These are phyloP conservation scores for Melastoma malabathricum DNA, from an alignment of 345 rosid genomes.

Conservation along the genomic window DNA sequence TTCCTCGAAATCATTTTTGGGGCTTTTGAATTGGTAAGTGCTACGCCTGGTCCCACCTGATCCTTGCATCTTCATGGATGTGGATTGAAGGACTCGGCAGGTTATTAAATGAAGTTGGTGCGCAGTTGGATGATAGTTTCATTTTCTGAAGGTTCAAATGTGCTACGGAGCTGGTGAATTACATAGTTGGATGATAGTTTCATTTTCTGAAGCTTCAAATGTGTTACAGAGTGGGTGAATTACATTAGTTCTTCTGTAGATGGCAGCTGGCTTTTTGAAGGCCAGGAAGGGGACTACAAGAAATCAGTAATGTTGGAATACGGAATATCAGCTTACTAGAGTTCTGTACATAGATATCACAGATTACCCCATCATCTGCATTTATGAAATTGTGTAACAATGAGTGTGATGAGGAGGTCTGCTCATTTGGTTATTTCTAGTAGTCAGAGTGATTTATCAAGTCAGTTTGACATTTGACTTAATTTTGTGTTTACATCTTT, in stretches of 20 bases:
- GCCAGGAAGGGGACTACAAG: slow-evolving; percentile 28
- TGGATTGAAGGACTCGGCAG: slow-evolving; percentile 7
- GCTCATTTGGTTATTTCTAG: slow-evolving; percentile 1
- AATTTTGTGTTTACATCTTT: slow-evolving; percentile 5
- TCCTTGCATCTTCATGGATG: slow-evolving; percentile 14
- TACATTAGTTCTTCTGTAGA: slow-evolving; percentile 14
- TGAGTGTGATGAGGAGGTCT: slow-evolving; percentile 15
- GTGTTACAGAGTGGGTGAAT: slow-evolving; percentile 11
- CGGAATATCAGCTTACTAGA: slow-evolving; percentile 18
- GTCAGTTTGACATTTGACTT: slow-evolving; percentile 3
- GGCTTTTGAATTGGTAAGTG: slow-evolving; percentile 16
- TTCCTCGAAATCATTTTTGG: background rate
- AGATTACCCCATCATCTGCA: slow-evolving; percentile 25
- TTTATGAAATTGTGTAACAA: slow-evolving; percentile 21
- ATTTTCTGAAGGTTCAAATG: slow-evolving; percentile 1
- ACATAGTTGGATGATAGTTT: background rate
- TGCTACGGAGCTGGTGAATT: slow-evolving; percentile 8
- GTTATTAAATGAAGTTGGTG: no score
- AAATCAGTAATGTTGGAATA: slow-evolving; percentile 21
- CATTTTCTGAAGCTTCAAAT: slow-evolving; percentile 2
- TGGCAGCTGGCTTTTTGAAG: slow-evolving; percentile 9
- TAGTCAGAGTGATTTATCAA: slow-evolving; percentile 1
- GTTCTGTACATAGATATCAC: slow-evolving; percentile 28
- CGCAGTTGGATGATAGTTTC: background rate
- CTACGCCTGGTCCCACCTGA: slow-evolving; percentile 12